Evolutionary conservation across 768 basidiomycete genomes (phyloP).

Genomic region (Suillus fuscotomentosus): DNA sequence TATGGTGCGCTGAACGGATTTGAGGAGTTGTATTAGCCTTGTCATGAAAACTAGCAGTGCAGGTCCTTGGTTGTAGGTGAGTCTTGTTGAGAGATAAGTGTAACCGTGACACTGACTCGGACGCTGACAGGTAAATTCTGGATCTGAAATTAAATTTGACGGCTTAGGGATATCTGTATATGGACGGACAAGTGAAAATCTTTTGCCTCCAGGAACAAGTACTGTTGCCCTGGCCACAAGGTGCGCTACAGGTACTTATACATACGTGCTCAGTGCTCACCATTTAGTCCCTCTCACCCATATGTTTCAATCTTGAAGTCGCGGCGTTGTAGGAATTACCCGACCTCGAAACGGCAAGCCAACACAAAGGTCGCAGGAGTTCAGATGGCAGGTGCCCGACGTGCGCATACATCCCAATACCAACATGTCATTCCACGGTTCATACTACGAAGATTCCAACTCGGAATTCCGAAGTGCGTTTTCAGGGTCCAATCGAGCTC

Average conservation of each 20-base stretch:
- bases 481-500: neutral
- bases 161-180: neutral
- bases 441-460: slow-evolving; percentile 7
- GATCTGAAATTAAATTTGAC: neutral
- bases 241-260: neutral
- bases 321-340: neutral
- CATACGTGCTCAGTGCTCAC: neutral
- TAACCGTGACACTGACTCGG: neutral
- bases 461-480: slow-evolving; percentile 4
- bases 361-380: neutral
- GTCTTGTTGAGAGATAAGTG: no score
- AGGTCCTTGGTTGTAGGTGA: neutral
- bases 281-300: neutral
- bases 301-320: neutral
- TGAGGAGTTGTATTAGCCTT: neutral
- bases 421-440: slow-evolving; percentile 14
- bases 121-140: neutral
- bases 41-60: neutral
- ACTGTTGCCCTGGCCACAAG: neutral
- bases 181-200: neutral
- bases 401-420: slow-evolving; percentile 1
- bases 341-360: neutral
- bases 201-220: neutral
- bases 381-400: neutral
- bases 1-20: neutral